Evolutionary conservation across 2,329 filamentous ascomycete species (phyloP), one percentile per base, ranked within the genome.

Genomic region (Colletotrichum plurivorum): DNA sequence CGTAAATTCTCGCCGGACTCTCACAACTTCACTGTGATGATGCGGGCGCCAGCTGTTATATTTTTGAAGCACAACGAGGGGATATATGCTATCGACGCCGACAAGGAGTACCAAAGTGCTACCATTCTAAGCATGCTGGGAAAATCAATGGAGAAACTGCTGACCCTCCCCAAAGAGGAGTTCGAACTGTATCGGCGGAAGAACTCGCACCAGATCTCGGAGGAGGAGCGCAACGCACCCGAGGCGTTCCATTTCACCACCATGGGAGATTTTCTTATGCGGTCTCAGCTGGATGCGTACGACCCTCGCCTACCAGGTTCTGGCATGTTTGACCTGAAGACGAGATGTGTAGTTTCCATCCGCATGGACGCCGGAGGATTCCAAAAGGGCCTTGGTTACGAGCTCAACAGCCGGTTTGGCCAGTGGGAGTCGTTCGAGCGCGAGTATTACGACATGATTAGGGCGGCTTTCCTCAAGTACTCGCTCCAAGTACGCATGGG

Each of bases 261-360:
- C 0, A 85, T 94, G 71, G 93, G 93, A 4, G 93, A 97, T 76
- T 94, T 99, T 74, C 85, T 99, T 78, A 94, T 99, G 90, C 91
- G 97, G 49, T 98, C 96, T 3, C 96, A 99, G 79, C 86, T 99
- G 13, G 96, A 99, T 78, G 96, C 96, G 0, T 83, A 96, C 74
- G 96, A 99, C 77, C 85, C 90, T 13, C 89, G 96, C 58, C 81
- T 99, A 8, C 96, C 95, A 0, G 96, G 96, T 1, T 93, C 92
- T 5, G 96, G 96, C 48, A 95, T 97, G 84, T 99, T 98, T 76
- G 96, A 99, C 79, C 83, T 99, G 69, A 99, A 99, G 83, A 99
- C 96, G 0, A 89, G 97, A 74, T 95, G 96, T 1, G 95, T 98
- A 0, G 85, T 98, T 5, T 92, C 94, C 0, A 93, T 99, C 71